Base-by-base conservation (phyloP, 169 alveolate species). In the Plasmodium berghei region DNA sequence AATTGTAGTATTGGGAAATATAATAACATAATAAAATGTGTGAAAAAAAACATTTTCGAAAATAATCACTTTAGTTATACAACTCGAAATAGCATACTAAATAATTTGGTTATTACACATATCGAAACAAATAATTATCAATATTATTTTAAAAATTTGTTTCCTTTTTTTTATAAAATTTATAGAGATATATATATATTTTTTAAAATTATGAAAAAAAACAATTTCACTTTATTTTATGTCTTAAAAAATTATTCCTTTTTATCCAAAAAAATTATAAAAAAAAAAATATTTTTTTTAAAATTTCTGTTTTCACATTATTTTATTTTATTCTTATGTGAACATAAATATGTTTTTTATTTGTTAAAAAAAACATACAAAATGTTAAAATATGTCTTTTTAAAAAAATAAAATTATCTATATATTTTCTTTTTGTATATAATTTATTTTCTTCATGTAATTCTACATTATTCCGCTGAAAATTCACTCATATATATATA, bases 301-400 rank as follows among this genome's bases (percentile, higher is more conserved):
- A 83, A 66, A 20, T 83, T 55, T 16, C 66, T 83, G 55, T 83
- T 83, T 83, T 83, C 90, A 16, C 24, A 61, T 9, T 5, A 83
- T 67, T 83, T 83, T 62, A 71, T 46, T 72, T 56, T 48, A 20
- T 67, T 83, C 49, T 67, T 83, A 61, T 83, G 70, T 83, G 90
- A 83, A 48, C 63, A 83, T 61, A 83, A 58, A 71, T 83, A 83
- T 52, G 59, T 71, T 16, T 56, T 83, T 48, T 83, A 52, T 48
- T 40, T 69, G 8, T 61, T 83, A 14, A 71, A 61, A 48, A 69
- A 83, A 59, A 62, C 67, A 45, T 59, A 59, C 26, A 55, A 61
- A 59, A 61, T 46, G 5, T 62, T 83, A 2, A 69, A 66, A 8
- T 66, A 20, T 59, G 62, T 83, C n/a, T 83, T 83, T 59, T 40